Evolutionary conservation across 2,329 filamentous ascomycete species (phyloP), one percentile per base, ranked within the genome.

Genomic region (Diaporthe humulicola): DNA sequence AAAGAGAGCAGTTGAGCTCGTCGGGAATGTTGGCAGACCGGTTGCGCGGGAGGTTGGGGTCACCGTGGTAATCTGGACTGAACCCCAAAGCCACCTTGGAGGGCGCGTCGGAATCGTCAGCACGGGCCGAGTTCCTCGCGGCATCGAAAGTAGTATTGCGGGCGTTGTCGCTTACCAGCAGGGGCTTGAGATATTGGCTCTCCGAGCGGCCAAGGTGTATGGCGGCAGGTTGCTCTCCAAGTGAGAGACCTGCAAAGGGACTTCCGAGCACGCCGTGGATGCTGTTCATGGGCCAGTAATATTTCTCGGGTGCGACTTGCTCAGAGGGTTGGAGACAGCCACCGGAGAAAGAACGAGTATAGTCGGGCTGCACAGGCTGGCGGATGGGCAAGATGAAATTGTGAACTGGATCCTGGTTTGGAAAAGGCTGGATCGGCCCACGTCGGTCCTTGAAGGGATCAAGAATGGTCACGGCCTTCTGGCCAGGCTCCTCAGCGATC

Each of bases 1-100:
- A 91, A 1, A 91, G 81, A 0, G 87, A 84, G 42, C 88, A 89
- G 79, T 89, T 90, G 42, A 84, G 73, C 4, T 79, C 75, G 42
- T 84, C 80, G 0, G 84, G 81, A 45, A 87, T 85, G 45, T 81
- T 64, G 6, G 85, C 85, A 2, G 83, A 84, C 57, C 80, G 81
- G 79, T 88, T 88, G 14, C 81, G 81, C 3, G 54, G 22, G 0
- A 85, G 77, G 45, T 74, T 77, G 0, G 82, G 81, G 75, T 87
- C 83, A 30, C 86, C 86, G 10, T 77, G 77, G 77, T 88, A 87
- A 71, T 83, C 82, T 14, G 78, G 77, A 1, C 82, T 84, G 73
- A 85, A 82, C 3, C 81, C 81, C 15, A 70, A 19, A 5, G 42
- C 22, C n/a, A 71, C 42, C 45, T 58, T 71, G 17, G 14, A n/a